Base-by-base conservation (phyloP, 2,329 filamentous ascomycete genomes). In the Fusarium ambrosium region DNA sequence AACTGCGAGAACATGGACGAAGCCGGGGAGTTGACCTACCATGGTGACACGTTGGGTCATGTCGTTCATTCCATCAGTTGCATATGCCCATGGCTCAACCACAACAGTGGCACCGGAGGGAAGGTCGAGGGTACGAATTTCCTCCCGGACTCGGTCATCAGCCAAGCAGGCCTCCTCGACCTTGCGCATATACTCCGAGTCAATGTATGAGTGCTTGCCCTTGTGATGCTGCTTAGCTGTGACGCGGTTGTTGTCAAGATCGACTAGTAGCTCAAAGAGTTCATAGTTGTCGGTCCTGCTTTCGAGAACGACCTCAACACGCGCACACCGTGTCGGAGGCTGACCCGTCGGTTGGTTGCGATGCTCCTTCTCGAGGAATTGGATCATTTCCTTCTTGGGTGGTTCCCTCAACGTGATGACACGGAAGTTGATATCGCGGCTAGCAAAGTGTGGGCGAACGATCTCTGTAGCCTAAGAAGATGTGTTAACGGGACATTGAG, bases 21-120 rank as follows among this genome's bases (percentile, higher is more conserved):
- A 27, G 14, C n/a, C 4, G 7, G 24, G 22, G 45, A 24, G 22
- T 27, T 14, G 0, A 27, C 79, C 27, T 73, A 87, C 87, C 87
- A 89, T 89, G 1, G 84, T 86, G n/a, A 85, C 82, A 11, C 86
- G 81, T 59, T 85, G 73, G 0, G 78, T 79, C 84, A 87, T 88
- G 56, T 89, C 86, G 58, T 86, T 86, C 81, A 87, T 84, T 0
- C 88, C 88, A 76, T 90, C 87, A 0, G 86, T 86, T 0, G 84
- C 88, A 78, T 90, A 90, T 2, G 88, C 84, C 88, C 89, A 90
- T 0, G 89, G 84, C 73, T 90, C 89, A 41, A 89, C 84, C 4
- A 86, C 81, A 2, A 88, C 86, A 0, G 80, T 82, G 0, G 86
- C 82, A 2, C 81, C 85, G 6, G 80, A 71, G 0, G 89, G 88